Base-by-base conservation (phyloP, 129 eudicot species). In the Helianthus tuberosus region DNA sequence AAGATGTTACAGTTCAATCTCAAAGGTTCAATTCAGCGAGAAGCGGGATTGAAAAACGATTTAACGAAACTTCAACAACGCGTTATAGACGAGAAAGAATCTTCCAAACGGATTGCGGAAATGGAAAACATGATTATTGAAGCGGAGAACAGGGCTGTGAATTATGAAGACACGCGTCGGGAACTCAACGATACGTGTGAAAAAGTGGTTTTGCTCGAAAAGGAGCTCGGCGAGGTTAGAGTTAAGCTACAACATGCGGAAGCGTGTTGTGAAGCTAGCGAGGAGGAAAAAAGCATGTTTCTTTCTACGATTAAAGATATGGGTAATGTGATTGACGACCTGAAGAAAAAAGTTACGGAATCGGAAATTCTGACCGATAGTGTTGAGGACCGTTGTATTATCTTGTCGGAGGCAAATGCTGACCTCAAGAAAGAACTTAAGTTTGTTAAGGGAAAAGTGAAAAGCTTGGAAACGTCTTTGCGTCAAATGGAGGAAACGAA, bases 321-420 rank as follows among this genome's bases (percentile, higher is more conserved):
- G 96, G 91, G 78, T 49, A 81, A 79, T 84, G 77, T 91, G 55
- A 95, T 91, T 23, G 81, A 84, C 4, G 82, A 78, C 66, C 78
- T 95, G 79, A 91, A 85, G 78, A 72, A 62, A 54, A 87, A 91
- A 78, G 92, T 84, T 66, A 47, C 67, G 14, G 80, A 75, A 73
- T 82, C 86, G 53, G 91, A 82, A 81, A 66, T 53, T 70, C 79
- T 72, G 35, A 81, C 78, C 2, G 94, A 88, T 20, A 85, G 75
- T 80, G 83, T 88, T 43, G 99, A 94, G 81, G 96, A 89, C 32
- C 88, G 86, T 85, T 94, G 96, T 50, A 84, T 94, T 52, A 38
- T 80, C 8, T 83, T 95, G 79, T 91, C 99, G 0, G 96, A 91
- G 68, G 1, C 83, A 57, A 91, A 95, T 71, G 83, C 81, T 4